These are phyloP conservation scores for Sicyos edulis DNA, from an alignment of 306 rosid genomes.

Conservation along the genomic window DNA sequence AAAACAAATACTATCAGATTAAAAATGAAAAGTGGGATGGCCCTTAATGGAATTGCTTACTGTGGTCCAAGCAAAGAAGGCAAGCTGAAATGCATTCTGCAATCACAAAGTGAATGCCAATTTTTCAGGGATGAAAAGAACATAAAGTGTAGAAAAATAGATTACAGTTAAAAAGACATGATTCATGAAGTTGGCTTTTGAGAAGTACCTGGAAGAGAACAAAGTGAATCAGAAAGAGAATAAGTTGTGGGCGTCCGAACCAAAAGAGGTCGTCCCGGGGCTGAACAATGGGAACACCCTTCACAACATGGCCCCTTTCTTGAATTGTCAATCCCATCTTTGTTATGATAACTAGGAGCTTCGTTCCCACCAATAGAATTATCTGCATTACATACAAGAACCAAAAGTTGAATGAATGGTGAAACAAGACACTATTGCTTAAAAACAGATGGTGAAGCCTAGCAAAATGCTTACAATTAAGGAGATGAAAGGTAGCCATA, in stretches of 20 bases:
- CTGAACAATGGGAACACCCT: conserved; percentile 68
- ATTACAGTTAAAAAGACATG: too few relatives aligned
- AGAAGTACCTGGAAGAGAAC: conserved; percentile 62
- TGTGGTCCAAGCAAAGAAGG: conserved; percentile 61
- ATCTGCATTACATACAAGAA: conserved; percentile 34
- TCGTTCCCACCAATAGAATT: conserved; percentile 64
- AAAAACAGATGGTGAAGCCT: neutral
- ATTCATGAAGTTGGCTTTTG: neutral
- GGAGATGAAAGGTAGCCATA: conserved; percentile 79
- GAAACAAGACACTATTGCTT: neutral
- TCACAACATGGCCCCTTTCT: conserved; percentile 64
- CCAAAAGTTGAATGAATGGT: neutral
- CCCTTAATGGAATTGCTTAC: conserved; percentile 36
- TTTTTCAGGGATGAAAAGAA: neutral
- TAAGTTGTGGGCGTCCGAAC: conserved; percentile 56
- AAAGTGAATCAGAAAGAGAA: conserved; percentile 60
- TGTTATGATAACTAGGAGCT: conserved; percentile 66
- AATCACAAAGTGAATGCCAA: conserved; percentile 2
- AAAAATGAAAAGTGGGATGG: neutral
- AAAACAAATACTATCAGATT: neutral
- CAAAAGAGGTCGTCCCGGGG: conserved; percentile 73
- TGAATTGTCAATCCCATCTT: conserved; percentile 56
- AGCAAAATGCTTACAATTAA: conserved; percentile 49
- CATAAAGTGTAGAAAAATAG: too few relatives aligned
- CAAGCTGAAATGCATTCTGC: conserved; percentile 78